Conservation (phyloP, 129 eudicot genomes). For the Pseudognaphalium luteoalbum region DNA sequence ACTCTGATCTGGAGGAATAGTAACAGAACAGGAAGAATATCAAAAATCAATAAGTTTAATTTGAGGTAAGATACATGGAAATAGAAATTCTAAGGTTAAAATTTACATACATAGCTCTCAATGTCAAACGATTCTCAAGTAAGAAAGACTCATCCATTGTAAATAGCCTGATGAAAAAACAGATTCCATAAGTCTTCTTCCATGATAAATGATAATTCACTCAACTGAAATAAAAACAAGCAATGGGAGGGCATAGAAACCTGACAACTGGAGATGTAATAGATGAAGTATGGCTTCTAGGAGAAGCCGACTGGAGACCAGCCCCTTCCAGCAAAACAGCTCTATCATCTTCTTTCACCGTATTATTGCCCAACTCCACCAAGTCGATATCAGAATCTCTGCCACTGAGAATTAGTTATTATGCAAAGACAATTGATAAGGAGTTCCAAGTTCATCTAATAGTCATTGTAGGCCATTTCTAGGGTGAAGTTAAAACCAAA, state of each 20-base stretch:
- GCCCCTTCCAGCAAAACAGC: slow-evolving; percentile 89
- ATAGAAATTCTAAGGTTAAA: neutral
- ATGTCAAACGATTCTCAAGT: slow-evolving; percentile 78
- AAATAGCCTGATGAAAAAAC: slow-evolving; percentile 49
- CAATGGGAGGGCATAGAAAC: slow-evolving; percentile 12
- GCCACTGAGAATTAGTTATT: slow-evolving; percentile 28
- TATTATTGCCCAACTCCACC: slow-evolving; percentile 49
- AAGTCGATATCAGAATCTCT: slow-evolving; percentile 86
- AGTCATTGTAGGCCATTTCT: neutral
- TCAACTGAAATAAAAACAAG: neutral
- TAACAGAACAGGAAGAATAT: slow-evolving; percentile 9
- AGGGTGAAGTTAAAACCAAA: neutral
- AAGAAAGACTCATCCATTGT: slow-evolving; percentile 89
- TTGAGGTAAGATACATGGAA: neutral
- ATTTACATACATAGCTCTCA: slow-evolving; percentile 83
- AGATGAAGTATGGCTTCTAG: slow-evolving; percentile 56
- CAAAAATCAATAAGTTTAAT: neutral
- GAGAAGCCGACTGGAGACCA: slow-evolving; percentile 67
- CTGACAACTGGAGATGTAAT: slow-evolving; percentile 50
- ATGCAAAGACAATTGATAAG: neutral
- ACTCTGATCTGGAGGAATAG: slow-evolving; percentile 71
- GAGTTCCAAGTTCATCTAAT: neutral
- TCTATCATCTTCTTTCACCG: slow-evolving; percentile 79
- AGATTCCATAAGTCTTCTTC: slow-evolving; percentile 1
- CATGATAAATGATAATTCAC: neutral